Conservation (phyloP, 2,329 filamentous ascomycete genomes). For the Diplocarpon mali region DNA sequence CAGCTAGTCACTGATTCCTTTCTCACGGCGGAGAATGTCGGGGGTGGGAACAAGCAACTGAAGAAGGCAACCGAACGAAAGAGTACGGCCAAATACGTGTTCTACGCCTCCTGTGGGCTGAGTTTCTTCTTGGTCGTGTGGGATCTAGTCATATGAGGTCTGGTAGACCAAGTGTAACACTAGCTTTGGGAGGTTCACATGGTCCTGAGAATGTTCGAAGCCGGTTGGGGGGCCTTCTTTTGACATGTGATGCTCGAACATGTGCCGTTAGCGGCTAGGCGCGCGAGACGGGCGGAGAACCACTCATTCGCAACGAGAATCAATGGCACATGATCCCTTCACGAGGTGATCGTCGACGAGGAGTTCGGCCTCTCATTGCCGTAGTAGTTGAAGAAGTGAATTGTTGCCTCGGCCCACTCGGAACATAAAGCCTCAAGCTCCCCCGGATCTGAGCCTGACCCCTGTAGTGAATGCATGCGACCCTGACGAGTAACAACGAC, state of each 20-base stretch:
- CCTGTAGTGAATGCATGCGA: too few relatives aligned
- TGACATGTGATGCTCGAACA: slow-evolving; percentile 8
- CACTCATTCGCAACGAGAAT: too few relatives aligned
- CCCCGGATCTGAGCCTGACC: too few relatives aligned
- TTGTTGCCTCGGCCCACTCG: neutral
- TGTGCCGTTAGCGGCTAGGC: too few relatives aligned
- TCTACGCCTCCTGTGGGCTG: slow-evolving; percentile 67
- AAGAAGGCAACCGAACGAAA: slow-evolving; percentile 66
- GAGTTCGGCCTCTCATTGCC: too few relatives aligned
- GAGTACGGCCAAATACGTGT: slow-evolving; percentile 66
- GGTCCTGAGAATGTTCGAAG: too few relatives aligned
- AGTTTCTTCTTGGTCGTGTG: slow-evolving; percentile 66
- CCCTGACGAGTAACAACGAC: too few relatives aligned
- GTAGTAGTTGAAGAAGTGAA: too few relatives aligned
- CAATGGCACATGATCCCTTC: too few relatives aligned
- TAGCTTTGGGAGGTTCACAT: neutral
- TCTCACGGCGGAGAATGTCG: slow-evolving; percentile 75
- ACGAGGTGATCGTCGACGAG: too few relatives aligned
- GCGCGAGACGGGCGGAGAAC: too few relatives aligned
- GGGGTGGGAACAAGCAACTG: slow-evolving; percentile 80
- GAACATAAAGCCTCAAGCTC: too few relatives aligned
- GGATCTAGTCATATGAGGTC: slow-evolving; percentile 51
- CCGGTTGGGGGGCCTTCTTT: neutral
- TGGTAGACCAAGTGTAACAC: slow-evolving; percentile 19
- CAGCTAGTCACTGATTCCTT: slow-evolving; percentile 78